Evolutionary conservation across 805 yeast species (phyloP).

Genomic region (Monosporozyma unispora): DNA sequence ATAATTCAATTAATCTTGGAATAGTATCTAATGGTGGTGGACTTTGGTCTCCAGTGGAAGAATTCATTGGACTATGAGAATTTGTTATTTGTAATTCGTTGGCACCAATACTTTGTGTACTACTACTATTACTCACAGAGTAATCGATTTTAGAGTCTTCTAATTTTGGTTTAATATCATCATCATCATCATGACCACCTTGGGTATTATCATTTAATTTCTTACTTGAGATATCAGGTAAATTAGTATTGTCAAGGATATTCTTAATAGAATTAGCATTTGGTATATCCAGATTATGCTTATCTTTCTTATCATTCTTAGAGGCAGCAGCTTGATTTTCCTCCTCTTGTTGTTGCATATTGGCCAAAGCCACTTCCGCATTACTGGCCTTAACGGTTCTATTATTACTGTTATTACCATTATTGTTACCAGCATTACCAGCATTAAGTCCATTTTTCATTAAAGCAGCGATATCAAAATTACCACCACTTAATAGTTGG

Average conservation of each 20-base stretch:
- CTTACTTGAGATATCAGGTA: not conserved
- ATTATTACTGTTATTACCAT: not conserved
- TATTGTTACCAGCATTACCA: not conserved
- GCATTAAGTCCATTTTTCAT: not conserved
- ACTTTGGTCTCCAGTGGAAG: not conserved
- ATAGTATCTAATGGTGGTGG: not conserved
- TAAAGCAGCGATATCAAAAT: not conserved
- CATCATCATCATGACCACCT: not conserved
- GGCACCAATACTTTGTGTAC: not conserved
- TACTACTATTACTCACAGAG: not conserved
- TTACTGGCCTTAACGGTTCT: constrained; percentile 18
- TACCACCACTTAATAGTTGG: not conserved
- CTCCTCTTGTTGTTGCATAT: constrained; percentile 24
- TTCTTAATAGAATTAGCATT: constrained; percentile 1
- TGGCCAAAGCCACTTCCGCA: constrained; percentile 28
- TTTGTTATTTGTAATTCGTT: not conserved
- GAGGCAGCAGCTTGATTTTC: constrained; percentile 5
- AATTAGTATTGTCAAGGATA: not conserved
- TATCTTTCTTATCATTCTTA: not conserved
- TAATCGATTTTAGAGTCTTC: not conserved
- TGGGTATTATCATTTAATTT: not conserved
- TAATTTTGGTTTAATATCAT: not conserved
- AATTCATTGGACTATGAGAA: constrained; percentile 2
- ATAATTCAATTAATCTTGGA: constrained; percentile 8
- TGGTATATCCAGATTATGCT: not conserved